These are phyloP conservation scores for Rubroboletus pulcherrimus DNA, from an alignment of 768 basidiomycete species.

Conservation along the genomic window DNA sequence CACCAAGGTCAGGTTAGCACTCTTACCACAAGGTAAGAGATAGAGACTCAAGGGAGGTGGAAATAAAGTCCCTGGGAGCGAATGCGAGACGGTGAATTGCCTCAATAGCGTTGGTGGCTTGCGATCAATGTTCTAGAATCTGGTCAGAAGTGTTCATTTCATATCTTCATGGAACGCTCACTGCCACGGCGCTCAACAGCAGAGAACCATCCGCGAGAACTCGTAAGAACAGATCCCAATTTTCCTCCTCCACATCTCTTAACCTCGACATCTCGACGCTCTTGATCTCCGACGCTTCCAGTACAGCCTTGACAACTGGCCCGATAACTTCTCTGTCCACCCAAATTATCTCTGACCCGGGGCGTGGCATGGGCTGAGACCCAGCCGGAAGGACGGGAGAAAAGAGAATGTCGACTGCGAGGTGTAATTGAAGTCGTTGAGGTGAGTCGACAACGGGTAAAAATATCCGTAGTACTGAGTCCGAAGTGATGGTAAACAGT, in stretches of 20 bases:
- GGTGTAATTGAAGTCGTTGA: conserved; percentile 78
- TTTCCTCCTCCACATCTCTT: conserved; percentile 63
- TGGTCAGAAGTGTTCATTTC: conserved; percentile 2
- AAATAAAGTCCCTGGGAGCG: conserved; percentile 47
- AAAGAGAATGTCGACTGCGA: conserved; percentile 68
- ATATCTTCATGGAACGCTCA: conserved; percentile 35
- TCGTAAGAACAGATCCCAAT: conserved; percentile 78
- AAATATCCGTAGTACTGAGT: conserved; percentile 80
- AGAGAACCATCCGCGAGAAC: conserved; percentile 72
- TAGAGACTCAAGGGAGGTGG: conserved; percentile 49
- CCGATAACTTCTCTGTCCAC: conserved; percentile 61
- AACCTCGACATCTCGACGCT: conserved; percentile 37
- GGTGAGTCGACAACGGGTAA: conserved; percentile 86
- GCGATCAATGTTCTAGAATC: conserved; percentile 76
- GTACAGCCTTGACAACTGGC: conserved; percentile 40
- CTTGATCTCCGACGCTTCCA: conserved; percentile 32
- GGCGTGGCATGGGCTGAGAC: conserved; percentile 23
- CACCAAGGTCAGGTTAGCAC: conserved; percentile 50
- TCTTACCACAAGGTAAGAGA: conserved; percentile 47
- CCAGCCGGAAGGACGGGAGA: conserved; percentile 44
- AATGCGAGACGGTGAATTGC: conserved; percentile 70
- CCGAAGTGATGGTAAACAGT: conserved; percentile 80
- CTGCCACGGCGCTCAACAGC: conserved; percentile 67
- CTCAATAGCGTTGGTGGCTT: conserved; percentile 80
- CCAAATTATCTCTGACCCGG: conserved; percentile 58